phyloP scores from a whole-genome alignment of 108 stramenopile species.

The Skeletonema menzelii region DNA sequence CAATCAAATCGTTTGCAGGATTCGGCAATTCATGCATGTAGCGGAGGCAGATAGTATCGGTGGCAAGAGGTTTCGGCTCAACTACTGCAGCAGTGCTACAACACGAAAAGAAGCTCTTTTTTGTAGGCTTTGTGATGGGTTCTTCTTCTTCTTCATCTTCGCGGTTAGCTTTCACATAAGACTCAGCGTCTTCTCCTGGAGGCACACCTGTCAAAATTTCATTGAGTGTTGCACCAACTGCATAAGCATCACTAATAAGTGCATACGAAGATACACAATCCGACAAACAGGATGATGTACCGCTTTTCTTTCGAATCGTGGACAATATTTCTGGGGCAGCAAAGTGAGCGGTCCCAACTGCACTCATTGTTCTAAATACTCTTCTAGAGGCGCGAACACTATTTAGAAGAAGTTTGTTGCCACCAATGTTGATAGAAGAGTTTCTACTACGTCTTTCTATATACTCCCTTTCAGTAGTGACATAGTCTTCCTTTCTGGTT shows the following conservation, averaged over 20 bases:
- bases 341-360: conserved; percentile 74
- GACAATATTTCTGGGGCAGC: conserved; percentile 81
- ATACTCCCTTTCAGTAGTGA: conserved; percentile 32
- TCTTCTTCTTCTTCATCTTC: not conserved
- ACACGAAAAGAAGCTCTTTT: not conserved
- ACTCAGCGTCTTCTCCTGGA: conserved; percentile 52
- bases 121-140: not conserved
- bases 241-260: conserved; percentile 84
- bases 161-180: conserved; percentile 11
- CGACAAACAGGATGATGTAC: conserved; percentile 56
- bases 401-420: not conserved
- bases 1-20: conserved; percentile 60
- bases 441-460: conserved; percentile 14
- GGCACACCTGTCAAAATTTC: conserved; percentile 78
- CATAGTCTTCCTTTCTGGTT: conserved; percentile 42
- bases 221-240: conserved; percentile 79
- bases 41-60: conserved; percentile 39
- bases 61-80: not conserved
- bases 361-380: conserved; percentile 43
- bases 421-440: conserved; percentile 23
- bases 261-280: conserved; percentile 81
- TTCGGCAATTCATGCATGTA: conserved; percentile 58
- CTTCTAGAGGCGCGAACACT: conserved; percentile 3
- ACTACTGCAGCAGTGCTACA: not conserved
- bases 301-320: conserved; percentile 50